Conservation (phyloP, 2,329 filamentous ascomycete genomes). For the Aspergillus texensis region DNA sequence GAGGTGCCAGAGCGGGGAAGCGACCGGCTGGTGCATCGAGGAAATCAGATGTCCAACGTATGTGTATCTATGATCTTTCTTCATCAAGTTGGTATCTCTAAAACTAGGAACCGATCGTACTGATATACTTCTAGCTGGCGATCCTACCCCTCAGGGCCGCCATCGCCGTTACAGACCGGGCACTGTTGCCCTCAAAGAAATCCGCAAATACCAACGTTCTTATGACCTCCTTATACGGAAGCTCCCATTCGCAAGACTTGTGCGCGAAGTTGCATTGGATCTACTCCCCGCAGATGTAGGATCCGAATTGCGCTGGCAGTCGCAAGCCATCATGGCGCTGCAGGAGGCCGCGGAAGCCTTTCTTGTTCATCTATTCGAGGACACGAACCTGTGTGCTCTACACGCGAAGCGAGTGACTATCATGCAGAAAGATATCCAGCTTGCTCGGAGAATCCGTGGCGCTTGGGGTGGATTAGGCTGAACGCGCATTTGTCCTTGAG, state of each 20-base stretch:
- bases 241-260: conserved; percentile 53
- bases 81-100: neutral
- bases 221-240: conserved; percentile 80
- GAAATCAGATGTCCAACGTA: conserved; percentile 44
- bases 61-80: conserved; percentile 11
- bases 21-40: conserved; percentile 24
- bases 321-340: conserved; percentile 86
- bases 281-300: conserved; percentile 61
- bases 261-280: conserved; percentile 57
- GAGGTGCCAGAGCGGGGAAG: conserved; percentile 21
- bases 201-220: conserved; percentile 84
- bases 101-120: conserved; percentile 1
- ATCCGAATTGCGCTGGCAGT: conserved; percentile 88
- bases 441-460: conserved; percentile 78
- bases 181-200: conserved; percentile 87
- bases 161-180: conserved; percentile 71
- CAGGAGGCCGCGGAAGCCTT: conserved; percentile 98
- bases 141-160: conserved; percentile 67
- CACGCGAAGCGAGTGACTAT: conserved; percentile 97
- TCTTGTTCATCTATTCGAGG: conserved; percentile 93
- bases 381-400: conserved; percentile 93
- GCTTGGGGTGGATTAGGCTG: conserved; percentile 72
- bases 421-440: conserved; percentile 97
- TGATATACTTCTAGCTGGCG: conserved; percentile 60
- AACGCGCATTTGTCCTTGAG: conserved; percentile 14